phyloP scores from a whole-genome alignment of 2,329 filamentous ascomycete species.

The Amauroascus niger region DNA sequence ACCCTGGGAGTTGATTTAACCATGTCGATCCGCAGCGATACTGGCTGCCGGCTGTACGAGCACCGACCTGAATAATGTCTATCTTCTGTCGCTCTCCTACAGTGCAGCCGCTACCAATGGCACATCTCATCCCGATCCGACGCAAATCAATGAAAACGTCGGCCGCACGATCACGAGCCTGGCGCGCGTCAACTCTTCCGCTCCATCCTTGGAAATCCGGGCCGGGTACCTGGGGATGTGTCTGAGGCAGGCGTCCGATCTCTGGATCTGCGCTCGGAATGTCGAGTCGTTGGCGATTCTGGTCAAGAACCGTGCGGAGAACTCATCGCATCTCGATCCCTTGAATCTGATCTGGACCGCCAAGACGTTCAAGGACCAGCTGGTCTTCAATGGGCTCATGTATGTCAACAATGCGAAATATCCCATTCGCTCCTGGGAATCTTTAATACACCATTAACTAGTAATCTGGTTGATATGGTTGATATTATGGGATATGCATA shows the following conservation, averaged over 20 bases:
- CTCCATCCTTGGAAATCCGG: not conserved
- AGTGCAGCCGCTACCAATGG: not conserved
- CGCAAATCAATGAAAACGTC: not conserved
- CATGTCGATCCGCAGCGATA: not conserved
- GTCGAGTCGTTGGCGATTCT: not conserved
- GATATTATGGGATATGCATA: too few relatives aligned
- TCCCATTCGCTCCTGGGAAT: too few relatives aligned
- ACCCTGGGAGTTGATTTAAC: not conserved
- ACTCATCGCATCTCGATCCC: not conserved
- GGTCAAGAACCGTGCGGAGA: not conserved
- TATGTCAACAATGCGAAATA: not conserved
- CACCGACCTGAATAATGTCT: not conserved
- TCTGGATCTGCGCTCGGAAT: not conserved
- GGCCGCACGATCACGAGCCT: not conserved
- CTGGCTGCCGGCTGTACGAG: not conserved
- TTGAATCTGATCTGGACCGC: not conserved
- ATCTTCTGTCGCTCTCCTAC: not conserved
- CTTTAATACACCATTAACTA: too few relatives aligned
- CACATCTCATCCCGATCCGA: not conserved
- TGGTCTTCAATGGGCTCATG: not conserved
- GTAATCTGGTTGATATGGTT: too few relatives aligned
- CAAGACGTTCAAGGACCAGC: not conserved
- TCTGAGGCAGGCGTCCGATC: not conserved
- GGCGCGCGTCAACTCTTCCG: not conserved
- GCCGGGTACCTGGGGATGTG: not conserved